Evolutionary conservation across 306 rosid species (phyloP).

Genomic region (Malus sylvestris): DNA sequence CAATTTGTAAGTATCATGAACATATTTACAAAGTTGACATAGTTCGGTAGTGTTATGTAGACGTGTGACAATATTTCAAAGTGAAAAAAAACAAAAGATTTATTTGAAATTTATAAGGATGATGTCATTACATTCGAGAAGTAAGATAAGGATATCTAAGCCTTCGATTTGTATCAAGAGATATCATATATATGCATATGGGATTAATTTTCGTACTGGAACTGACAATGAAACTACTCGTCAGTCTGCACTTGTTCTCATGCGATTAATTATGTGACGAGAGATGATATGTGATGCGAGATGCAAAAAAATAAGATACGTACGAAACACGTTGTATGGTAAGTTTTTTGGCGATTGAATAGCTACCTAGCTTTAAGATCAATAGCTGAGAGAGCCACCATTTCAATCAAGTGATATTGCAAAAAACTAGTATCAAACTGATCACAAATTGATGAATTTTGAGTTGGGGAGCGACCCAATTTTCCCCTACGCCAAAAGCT

Average conservation of each 20-base stretch:
- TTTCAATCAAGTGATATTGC: constrained; percentile 38
- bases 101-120: not conserved
- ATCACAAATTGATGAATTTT: constrained; percentile 7
- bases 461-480: constrained; percentile 10
- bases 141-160: not conserved
- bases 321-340: not conserved
- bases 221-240: not conserved
- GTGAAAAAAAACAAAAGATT: not conserved
- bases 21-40: not conserved
- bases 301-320: too few species aligned
- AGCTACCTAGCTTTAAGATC: not conserved
- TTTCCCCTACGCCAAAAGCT: constrained; percentile 56
- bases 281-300: too few species aligned
- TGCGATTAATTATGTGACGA: not conserved
- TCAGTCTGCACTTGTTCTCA: too few species aligned
- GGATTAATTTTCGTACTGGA: too few species aligned
- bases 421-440: constrained; percentile 20
- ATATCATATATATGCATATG: too few species aligned
- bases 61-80: not conserved
- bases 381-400: constrained; percentile 24
- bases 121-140: not conserved
- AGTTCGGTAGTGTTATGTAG: not conserved
- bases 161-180: not conserved
- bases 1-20: too few species aligned
- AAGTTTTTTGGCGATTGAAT: not conserved